A percentile compares a stretch with the other conserved stretches of the same genome.
phyloP scores from a whole-genome alignment of 192 early-diverging fungal species.

The Backusella morwellensis region DNA sequence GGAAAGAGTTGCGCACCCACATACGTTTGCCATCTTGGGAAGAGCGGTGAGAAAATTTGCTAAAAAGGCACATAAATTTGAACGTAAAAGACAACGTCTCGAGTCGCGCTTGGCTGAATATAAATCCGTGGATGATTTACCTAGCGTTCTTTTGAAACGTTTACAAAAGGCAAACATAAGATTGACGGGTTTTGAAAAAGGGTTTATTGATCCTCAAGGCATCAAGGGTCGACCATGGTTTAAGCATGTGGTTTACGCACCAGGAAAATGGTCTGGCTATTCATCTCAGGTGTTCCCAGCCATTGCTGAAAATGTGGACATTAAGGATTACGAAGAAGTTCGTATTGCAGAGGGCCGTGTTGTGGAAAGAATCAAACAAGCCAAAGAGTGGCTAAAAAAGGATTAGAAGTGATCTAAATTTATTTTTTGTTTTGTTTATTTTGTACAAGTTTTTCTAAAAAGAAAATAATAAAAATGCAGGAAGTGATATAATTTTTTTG shows the following conservation, averaged over 20 bases:
- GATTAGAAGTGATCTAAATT: background rate
- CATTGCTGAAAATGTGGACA: constrained; percentile 44
- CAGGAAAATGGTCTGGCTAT: constrained; percentile 50
- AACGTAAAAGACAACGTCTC: constrained; percentile 24
- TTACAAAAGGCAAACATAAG: constrained; percentile 46
- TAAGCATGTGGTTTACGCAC: constrained; percentile 55
- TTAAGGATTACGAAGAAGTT: background rate
- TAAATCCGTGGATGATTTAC: constrained; percentile 1
- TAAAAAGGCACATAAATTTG: constrained; percentile 19
- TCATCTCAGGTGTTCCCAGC: constrained; percentile 50
- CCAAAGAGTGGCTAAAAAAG: constrained; percentile 9
- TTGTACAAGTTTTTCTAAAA: background rate
- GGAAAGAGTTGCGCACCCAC: background rate
- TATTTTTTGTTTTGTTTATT: background rate
- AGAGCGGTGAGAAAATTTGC: constrained; percentile 9
- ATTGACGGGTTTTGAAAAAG: constrained; percentile 44
- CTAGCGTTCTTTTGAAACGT: constrained; percentile 32
- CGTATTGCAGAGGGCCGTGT: constrained; percentile 6
- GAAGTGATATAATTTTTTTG: background rate
- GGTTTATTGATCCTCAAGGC: constrained; percentile 55
- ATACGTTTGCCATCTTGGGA: background rate
- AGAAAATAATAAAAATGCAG: background rate
- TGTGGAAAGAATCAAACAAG: constrained; percentile 5
- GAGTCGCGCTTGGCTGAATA: constrained; percentile 42
- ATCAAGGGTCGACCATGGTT: constrained; percentile 58